These are phyloP conservation scores for Trichophyton verrucosum DNA, from an alignment of 2,329 filamentous ascomycete genomes.

Conservation along the genomic window DNA sequence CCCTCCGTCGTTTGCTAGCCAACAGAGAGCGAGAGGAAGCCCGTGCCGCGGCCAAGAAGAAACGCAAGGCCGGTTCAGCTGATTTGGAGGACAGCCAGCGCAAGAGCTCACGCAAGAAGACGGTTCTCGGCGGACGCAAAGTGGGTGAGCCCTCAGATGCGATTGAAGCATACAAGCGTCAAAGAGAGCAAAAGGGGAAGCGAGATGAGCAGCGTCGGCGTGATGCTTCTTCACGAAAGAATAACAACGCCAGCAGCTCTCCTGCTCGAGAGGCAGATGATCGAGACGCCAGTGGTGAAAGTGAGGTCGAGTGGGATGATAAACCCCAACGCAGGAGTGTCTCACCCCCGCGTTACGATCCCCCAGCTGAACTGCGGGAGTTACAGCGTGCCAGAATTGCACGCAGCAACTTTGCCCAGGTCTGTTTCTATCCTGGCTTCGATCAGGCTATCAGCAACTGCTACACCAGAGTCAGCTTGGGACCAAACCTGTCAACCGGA, in stretches of 20 bases:
- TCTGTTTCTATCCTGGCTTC: conserved; percentile 89
- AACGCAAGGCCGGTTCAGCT: conserved; percentile 58
- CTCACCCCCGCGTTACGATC: conserved; percentile 48
- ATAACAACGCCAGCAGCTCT: conserved; percentile 47
- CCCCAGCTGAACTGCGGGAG: conserved; percentile 62
- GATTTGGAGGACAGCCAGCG: conserved; percentile 67
- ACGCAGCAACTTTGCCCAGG: conserved; percentile 71
- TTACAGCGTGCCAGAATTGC: conserved; percentile 75
- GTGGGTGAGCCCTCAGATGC: conserved; percentile 56
- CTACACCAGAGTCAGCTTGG: conserved; percentile 74
- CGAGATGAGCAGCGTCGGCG: conserved; percentile 37
- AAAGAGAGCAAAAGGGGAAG: conserved; percentile 47
- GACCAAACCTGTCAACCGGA: conserved; percentile 59
- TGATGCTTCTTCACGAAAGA: conserved; percentile 30
- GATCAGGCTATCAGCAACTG: conserved; percentile 69
- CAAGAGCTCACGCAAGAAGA: conserved; percentile 62
- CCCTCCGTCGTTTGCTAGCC: conserved; percentile 66
- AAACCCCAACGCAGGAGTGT: conserved; percentile 36
- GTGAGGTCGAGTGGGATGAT: conserved; percentile 66
- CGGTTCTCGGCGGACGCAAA: conserved; percentile 51
- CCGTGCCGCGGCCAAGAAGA: conserved; percentile 40
- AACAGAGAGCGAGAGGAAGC: conserved; percentile 51
- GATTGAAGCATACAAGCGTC: conserved; percentile 58
- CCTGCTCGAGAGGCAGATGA: conserved; percentile 51
- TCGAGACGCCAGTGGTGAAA: conserved; percentile 55